phyloP scores from a whole-genome alignment of 495 filamentous ascomycete genomes.

The Jackrogersella minutella region DNA sequence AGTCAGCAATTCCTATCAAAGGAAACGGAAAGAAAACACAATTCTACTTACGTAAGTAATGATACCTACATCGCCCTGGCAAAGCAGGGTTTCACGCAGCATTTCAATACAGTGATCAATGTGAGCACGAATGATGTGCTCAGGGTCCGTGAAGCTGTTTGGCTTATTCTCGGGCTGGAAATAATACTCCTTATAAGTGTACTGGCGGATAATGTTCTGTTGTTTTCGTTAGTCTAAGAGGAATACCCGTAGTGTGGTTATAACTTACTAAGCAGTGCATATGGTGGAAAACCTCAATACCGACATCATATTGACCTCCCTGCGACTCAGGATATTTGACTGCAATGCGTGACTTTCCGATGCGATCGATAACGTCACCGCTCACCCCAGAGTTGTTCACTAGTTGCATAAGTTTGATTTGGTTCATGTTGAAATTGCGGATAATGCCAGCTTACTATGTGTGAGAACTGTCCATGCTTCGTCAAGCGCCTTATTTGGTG shows the following conservation, averaged over 20 bases:
- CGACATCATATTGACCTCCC: slow-evolving; percentile 13
- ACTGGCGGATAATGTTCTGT: slow-evolving; percentile 8
- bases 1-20: too few species aligned
- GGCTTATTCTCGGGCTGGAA: not conserved
- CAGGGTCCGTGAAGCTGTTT: not conserved
- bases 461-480: slow-evolving; percentile 9
- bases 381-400: slow-evolving; percentile 3
- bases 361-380: not conserved
- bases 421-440: not conserved
- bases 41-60: too few species aligned
- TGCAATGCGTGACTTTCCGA: slow-evolving; percentile 8
- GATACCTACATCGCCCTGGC: slow-evolving; percentile 12
- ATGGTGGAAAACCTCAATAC: slow-evolving; percentile 15
- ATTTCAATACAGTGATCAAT: slow-evolving; percentile 6
- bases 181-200: slow-evolving; percentile 5
- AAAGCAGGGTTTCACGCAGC: slow-evolving; percentile 7
- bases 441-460: not conserved
- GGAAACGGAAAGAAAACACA: too few species aligned
- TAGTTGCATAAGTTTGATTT: not conserved
- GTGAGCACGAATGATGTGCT: not conserved
- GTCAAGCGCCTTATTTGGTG: slow-evolving; percentile 16
- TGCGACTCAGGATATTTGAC: slow-evolving; percentile 15
- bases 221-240: not conserved
- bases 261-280: slow-evolving; percentile 16
- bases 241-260: not conserved